Evolutionary conservation across 106 monocot genomes (phyloP).

Genomic region (Allium sativum): DNA sequence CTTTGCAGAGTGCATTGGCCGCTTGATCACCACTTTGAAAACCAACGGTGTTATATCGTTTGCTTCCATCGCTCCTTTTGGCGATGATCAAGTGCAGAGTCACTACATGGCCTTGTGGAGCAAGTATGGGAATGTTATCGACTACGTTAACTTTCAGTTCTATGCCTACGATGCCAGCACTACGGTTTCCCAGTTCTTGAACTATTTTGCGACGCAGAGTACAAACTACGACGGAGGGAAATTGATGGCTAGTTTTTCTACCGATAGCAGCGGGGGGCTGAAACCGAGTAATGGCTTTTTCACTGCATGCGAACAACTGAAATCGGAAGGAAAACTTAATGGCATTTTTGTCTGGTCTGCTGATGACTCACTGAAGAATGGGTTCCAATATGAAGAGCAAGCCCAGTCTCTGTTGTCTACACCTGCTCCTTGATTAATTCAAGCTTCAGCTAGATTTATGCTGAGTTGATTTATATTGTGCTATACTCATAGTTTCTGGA

Average conservation of each 20-base stretch:
- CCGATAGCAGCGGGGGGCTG: neutral
- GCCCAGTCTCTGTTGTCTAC: constrained; percentile 20
- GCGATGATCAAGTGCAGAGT: constrained; percentile 8
- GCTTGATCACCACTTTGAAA: constrained; percentile 5
- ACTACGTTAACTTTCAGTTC: constrained; percentile 53
- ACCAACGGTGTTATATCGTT: constrained; percentile 10
- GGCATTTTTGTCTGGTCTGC: constrained; percentile 32
- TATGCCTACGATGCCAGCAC: constrained; percentile 22
- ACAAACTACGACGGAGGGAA: constrained; percentile 20
- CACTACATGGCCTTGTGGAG: constrained; percentile 14
- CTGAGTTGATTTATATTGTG: too few relatives aligned
- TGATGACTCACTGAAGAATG: constrained; percentile 13
- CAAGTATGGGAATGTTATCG: constrained; percentile 19
- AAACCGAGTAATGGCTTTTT: constrained; percentile 10
- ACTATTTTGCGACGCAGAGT: constrained; percentile 21
- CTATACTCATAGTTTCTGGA: too few relatives aligned
- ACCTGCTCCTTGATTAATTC: too few relatives aligned
- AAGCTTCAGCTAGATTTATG: too few relatives aligned
- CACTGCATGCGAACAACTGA: constrained; percentile 5
- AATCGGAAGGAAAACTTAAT: constrained; percentile 10
- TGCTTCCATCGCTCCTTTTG: constrained; percentile 15
- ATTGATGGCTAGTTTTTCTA: neutral
- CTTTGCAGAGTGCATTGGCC: constrained; percentile 13
- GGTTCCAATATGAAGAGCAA: constrained; percentile 20
- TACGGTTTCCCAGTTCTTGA: constrained; percentile 26